Base-by-base conservation (phyloP, 371 early-diverging fungal species). In the Coemansia sp. region DNA sequence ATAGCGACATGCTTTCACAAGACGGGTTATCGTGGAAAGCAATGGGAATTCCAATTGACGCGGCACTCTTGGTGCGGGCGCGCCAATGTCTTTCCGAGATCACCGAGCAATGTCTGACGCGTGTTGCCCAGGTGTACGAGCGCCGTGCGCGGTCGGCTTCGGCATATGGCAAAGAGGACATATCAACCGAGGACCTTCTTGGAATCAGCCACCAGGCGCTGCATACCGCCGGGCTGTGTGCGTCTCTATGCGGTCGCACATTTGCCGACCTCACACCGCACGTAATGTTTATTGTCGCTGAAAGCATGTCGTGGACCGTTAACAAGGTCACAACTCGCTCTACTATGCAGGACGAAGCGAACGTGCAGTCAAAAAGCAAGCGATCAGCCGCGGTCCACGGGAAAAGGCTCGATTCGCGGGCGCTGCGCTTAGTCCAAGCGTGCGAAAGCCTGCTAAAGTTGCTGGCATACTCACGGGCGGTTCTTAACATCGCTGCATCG, bases 1-100 rank as follows among this genome's bases (percentile, higher is more conserved):
- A 69, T 32, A 61, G 66, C 39, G 69, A 74, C 10, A 49, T 55
- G 11, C 34, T 74, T 14, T 49, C 54, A 1, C 70, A 74, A 38
- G 75, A 50, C 5, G 75, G 75, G 4, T 51, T 74, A 29, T 10
- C 62, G 16, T 74, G 75, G 69, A 65, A 62, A 43, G 61, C 75
- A 1, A 58, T 69, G 47, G 75, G 75, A 1, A 34, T 74, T 4
- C 75, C 75, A 2, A 58, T 74, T 4, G 75, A 74, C 11, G 14
- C 40, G 0, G n/a, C 48, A 36, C 38, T 74, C 42, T 49, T 74
- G 37, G 4, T 43, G 40, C 75, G 58, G 9, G 66, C 58, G 16
- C 60, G 62, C 32, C 70, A 65, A 38, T 61, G 66, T 58, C 39
- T 74, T 46, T 65, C 58, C 7, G 58, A 62, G 4, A 55, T 42